Conservation (phyloP, 139 green algal species). For the Diplosphaera chodatii region DNA sequence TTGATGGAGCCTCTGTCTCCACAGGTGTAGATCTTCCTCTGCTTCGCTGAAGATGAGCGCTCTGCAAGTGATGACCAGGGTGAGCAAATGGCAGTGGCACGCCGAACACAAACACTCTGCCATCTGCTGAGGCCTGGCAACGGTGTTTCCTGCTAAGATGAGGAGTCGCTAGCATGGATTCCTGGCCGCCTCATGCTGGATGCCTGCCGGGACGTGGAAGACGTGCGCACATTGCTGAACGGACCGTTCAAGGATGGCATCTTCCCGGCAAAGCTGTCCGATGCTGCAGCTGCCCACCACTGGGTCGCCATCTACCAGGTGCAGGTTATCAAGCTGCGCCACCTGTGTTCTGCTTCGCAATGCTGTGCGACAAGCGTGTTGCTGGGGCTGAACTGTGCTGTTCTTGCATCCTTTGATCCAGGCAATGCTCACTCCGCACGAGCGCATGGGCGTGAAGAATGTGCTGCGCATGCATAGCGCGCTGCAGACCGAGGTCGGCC, state of each 20-base stretch:
- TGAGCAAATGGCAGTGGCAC: too few relatives aligned
- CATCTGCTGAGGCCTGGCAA: too few relatives aligned
- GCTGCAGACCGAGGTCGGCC: slow-evolving; percentile 30
- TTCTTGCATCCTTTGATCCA: too few relatives aligned
- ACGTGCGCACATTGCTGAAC: slow-evolving; percentile 24
- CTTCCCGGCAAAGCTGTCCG: slow-evolving; percentile 36
- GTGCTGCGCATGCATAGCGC: not conserved
- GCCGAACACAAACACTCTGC: too few relatives aligned
- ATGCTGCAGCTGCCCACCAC: slow-evolving; percentile 5
- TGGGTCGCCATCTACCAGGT: slow-evolving; percentile 19
- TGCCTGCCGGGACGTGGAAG: slow-evolving; percentile 27
- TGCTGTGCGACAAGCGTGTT: too few relatives aligned
- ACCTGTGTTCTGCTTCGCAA: too few relatives aligned
- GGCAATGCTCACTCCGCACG: not conserved
- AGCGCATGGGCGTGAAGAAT: not conserved
- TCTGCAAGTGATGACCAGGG: too few relatives aligned
- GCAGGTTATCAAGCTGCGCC: too few relatives aligned
- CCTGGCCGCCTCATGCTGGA: slow-evolving; percentile 20
- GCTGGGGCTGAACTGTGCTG: too few relatives aligned
- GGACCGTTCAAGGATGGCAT: slow-evolving; percentile 42
- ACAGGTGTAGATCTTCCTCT: too few relatives aligned
- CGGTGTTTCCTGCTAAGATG: too few relatives aligned
- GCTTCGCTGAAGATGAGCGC: too few relatives aligned
- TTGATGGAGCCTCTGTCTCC: not conserved
- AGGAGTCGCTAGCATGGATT: slow-evolving; percentile 20